These are phyloP conservation scores for Mortierella hygrophila DNA, from an alignment of 192 early-diverging fungal genomes.

Conservation along the genomic window DNA sequence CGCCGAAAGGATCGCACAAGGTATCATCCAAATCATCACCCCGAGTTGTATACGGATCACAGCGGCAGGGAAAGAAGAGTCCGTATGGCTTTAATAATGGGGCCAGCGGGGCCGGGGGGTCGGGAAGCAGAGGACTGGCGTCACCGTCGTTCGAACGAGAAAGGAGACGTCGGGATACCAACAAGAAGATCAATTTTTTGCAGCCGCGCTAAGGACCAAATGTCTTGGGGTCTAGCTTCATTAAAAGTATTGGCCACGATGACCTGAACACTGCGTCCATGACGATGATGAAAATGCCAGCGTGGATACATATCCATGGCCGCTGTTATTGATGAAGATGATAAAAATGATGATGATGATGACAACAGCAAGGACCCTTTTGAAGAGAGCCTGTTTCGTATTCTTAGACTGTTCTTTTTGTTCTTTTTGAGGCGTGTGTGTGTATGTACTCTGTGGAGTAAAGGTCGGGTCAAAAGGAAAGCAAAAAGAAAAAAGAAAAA, in stretches of 20 bases:
- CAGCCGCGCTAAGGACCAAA: constrained; percentile 15
- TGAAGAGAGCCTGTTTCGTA: too few species aligned
- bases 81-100: background rate
- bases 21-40: background rate
- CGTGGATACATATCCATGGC: background rate
- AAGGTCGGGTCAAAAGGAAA: background rate
- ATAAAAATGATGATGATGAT: too few species aligned
- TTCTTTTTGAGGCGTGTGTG: too few species aligned
- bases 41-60: background rate
- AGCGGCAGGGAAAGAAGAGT: constrained; percentile 13
- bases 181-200: constrained; percentile 36
- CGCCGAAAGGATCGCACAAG: background rate
- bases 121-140: background rate
- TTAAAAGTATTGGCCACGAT: background rate
- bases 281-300: background rate
- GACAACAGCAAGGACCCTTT: too few species aligned
- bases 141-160: constrained; percentile 11
- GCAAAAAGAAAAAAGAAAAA: background rate
- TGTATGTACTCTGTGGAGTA: too few species aligned
- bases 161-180: constrained; percentile 12
- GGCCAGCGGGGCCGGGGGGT: background rate
- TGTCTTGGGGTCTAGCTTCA: background rate
- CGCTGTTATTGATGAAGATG: too few species aligned
- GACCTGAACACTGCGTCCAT: background rate
- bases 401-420: too few species aligned